Base-by-base conservation (phyloP, 2,329 filamentous ascomycete species). In the Proliferodiscus dingleyae region DNA sequence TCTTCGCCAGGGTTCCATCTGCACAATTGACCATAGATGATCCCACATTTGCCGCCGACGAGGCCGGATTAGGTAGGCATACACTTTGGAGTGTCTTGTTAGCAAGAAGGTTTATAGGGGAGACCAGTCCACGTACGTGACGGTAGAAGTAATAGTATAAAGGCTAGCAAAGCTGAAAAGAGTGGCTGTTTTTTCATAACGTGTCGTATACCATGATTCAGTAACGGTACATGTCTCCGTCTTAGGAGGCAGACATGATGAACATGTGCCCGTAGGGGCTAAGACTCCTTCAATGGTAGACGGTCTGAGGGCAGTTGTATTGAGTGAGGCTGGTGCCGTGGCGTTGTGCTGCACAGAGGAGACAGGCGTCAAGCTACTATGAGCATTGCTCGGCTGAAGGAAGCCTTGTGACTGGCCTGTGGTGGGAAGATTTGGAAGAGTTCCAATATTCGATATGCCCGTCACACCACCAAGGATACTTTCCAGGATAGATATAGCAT, bases 141-240 rank as follows among this genome's bases (percentile, higher is more conserved):
- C 51, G 4, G 56, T 59, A 39, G 28, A 52, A 41, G 53, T 59
- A 28, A 55, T 41, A 2, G 56, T 59, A 18, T 52, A 46, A 39
- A 48, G 41, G 26, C 49, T 46, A 33, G 56, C 43, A 29, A 55
- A 57, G 21, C 44, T 56, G 37, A 43, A 56, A 19, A 53, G 21
- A 5, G 55, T 59, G n/a, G 48, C 49, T 11, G 55, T 55, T 5
- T 39, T 36, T 5, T 48, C 50, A 48, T 53, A 57, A 13, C 50
- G 43, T 3, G 53, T 59, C 37, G 53, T 55, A 45, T 55, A 49
- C 54, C 54, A 59, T 6, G 51, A 56, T 39, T 59, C 56, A 2
- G 56, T 59, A 4, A 52, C 43, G 6, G 55, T 59, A 16, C 41
- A 54, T 19, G 52, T 55, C 22, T 45, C 45, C 1, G 54, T 57